Evolutionary conservation across 2,329 filamentous ascomycete species (phyloP), one percentile per base, ranked within the genome.

Genomic region (Colletotrichum tropicicola): DNA sequence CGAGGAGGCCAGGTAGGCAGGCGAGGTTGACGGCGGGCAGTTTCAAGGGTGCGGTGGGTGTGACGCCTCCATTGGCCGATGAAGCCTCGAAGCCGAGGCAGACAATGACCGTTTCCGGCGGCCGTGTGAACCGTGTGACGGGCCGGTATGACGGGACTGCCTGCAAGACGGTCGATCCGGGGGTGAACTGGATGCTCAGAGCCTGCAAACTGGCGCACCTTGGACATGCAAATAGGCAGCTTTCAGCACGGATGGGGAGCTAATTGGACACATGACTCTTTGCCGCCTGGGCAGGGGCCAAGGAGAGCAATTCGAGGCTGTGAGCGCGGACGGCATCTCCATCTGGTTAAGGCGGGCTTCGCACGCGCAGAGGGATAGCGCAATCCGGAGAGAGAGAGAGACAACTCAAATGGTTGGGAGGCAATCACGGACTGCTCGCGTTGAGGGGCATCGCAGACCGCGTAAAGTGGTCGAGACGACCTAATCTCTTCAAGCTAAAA

Each of bases 21-120:
- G 12, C 30, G 25, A 49, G 17, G 7, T 30, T 51, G 23, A 53
- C 47, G 19, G 28, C 21, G 35, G 35, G 19, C 32, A 32, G 61
- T 61, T 65, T 65, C 49, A 60, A 39, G n/a, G 44, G 30, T 37
- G 27, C 35, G 41, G 48, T 54, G 43, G 27, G 43, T 65, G 57
- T 55, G 57, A 48, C 57, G 43, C 48, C 17, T 45, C 57, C 44
- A 56, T 61, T 61, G 48, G 61, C 44, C 17, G 27, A 25, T 19
- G 49, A 48, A 25, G 41, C 39, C 15, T 27, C 25, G 19, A 28
- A 21, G 54, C 23, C 28, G 10, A 48, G 35, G 37, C 44, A 37
- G 53, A 57, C 59, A 21, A 45, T 12, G 30, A 44, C 54, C 59
- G 23, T 27, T 27, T 44, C 7, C 52, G 47, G 41, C 35, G 61